Conservation (phyloP, 2,329 filamentous ascomycete species). For the Elsinoe perseae region DNA sequence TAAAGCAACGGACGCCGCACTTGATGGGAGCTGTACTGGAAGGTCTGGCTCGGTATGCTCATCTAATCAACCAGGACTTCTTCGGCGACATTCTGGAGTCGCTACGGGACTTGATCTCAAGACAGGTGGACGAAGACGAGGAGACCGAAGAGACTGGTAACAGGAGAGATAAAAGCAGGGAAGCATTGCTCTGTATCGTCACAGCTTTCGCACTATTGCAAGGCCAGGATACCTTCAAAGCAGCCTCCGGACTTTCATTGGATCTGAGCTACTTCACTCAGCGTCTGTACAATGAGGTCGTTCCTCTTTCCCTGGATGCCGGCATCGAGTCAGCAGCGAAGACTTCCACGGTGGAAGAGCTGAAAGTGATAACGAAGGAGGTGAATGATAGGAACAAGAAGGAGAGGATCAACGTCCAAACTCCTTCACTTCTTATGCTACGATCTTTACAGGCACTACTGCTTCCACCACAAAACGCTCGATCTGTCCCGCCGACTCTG, state of each 20-base stretch:
- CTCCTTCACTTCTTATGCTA: slow-evolving; percentile 84
- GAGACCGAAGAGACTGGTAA: slow-evolving; percentile 41
- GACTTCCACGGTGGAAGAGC: slow-evolving; percentile 4
- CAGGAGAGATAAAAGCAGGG: slow-evolving; percentile 67
- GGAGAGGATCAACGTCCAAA: slow-evolving; percentile 87
- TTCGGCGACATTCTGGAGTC: slow-evolving; percentile 94
- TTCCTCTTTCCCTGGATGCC: slow-evolving; percentile 68
- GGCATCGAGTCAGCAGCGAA: slow-evolving; percentile 71
- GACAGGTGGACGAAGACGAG: slow-evolving; percentile 46
- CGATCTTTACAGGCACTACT: slow-evolving; percentile 77
- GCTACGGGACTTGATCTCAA: slow-evolving; percentile 80
- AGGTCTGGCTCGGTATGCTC: slow-evolving; percentile 85
- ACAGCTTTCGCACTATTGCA: slow-evolving; percentile 95
- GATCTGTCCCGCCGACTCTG: slow-evolving; percentile 69
- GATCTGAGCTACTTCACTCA: slow-evolving; percentile 94
- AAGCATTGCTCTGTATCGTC: slow-evolving; percentile 86
- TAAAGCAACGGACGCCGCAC: slow-evolving; percentile 71
- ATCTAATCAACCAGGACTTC: slow-evolving; percentile 98
- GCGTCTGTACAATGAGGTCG: slow-evolving; percentile 81
- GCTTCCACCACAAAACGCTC: slow-evolving; percentile 64
- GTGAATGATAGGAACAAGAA: slow-evolving; percentile 17
- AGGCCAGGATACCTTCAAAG: slow-evolving; percentile 84
- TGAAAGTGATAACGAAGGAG: neutral
- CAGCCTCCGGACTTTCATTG: slow-evolving; percentile 70
- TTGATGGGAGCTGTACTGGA: slow-evolving; percentile 97